Evolutionary conservation across 805 yeast species (phyloP), one percentile per base, ranked within the genome.

Genomic region (Hermanozyma aechmeae): DNA sequence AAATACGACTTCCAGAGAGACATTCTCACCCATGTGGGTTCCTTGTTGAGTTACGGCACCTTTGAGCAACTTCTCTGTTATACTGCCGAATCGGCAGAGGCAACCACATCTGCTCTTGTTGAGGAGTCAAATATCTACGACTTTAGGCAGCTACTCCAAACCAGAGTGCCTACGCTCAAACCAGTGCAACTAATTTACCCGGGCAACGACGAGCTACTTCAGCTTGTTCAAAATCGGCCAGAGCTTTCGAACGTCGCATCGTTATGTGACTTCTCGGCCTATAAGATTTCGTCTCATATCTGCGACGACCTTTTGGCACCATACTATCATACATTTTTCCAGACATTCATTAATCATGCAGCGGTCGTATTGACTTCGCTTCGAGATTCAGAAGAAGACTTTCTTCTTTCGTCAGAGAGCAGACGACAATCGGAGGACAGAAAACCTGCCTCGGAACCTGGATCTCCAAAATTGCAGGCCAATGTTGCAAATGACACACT

Each of bases 371-470:
- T 81, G 30, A 77, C 83, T 1, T 71, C 69, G 40, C 63, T 80
- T 25, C 68, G 83, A 39, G 85, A 81, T 43, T 71, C 72, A 8
- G 89, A 81, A 48, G 89, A 80, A 43, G 89, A 81, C 46, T 68
- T 76, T 16, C 46, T 80, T 13, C 50, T 80, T 13, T 75, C 85
- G 0, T 56, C 61, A 2, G 46, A 51, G 25, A 56, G 57, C 32
- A 51, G 55, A 20, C 33, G 29, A 24, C 43, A 40, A 15, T 66
- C 65, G 13, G 74, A 70, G 31, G n/a, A n/a, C n/a, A n/a, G n/a
- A n/a, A n/a, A n/a, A n/a, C n/a, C n/a, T n/a, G n/a, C n/a, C n/a
- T n/a, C n/a, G n/a, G n/a, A n/a, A n/a, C n/a, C n/a, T n/a, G n/a
- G n/a, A n/a, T n/a, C n/a, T n/a, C n/a, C n/a, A n/a, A n/a, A n/a